Percentiles rank a stretch among this genome's conserved stretches.
phyloP scores from a whole-genome alignment of 768 basidiomycete genomes.

The Kwoniella mangroviensis region DNA sequence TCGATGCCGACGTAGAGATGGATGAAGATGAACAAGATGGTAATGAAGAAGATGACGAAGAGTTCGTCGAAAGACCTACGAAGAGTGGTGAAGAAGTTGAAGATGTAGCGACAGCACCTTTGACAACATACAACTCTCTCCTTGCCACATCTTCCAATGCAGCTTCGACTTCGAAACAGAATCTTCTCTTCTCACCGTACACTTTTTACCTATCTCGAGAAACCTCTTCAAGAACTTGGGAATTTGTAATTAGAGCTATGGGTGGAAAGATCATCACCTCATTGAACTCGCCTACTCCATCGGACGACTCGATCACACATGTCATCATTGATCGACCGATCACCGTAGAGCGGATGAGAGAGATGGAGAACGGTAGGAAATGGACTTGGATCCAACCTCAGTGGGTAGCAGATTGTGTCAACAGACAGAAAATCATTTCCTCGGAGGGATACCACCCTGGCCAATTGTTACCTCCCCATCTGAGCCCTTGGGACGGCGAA shows the following conservation, averaged over 20 bases:
- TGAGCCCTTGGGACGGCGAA: conserved; percentile 89
- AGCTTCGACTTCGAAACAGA: conserved; percentile 56
- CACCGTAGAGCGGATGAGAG: conserved; percentile 59
- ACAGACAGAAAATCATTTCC: conserved; percentile 78
- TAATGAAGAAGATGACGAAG: conserved; percentile 52
- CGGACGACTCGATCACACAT: conserved; percentile 87
- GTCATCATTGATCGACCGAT: conserved; percentile 90
- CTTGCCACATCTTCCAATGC: conserved; percentile 49
- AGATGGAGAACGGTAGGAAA: conserved; percentile 68
- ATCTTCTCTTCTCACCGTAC: conserved; percentile 74
- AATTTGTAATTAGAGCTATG: conserved; percentile 88
- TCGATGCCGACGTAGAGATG: conserved; percentile 47
- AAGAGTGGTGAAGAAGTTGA: conserved; percentile 50
- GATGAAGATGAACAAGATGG: conserved; percentile 38
- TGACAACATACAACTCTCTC: conserved; percentile 62
- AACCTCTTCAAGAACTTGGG: conserved; percentile 86
- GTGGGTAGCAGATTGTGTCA: conserved; percentile 96
- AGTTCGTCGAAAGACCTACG: conserved; percentile 57
- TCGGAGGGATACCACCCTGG: conserved; percentile 88
- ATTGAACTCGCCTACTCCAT: conserved; percentile 60
- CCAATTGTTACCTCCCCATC: conserved; percentile 83
- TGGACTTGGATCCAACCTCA: conserved; percentile 94
- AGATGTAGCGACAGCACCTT: conserved; percentile 62
- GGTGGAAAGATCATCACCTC: conserved; percentile 90
- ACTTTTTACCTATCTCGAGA: conserved; percentile 94